Evolutionary conservation across 179 eudicot genomes (phyloP).

Genomic region (Beta corolliflora): DNA sequence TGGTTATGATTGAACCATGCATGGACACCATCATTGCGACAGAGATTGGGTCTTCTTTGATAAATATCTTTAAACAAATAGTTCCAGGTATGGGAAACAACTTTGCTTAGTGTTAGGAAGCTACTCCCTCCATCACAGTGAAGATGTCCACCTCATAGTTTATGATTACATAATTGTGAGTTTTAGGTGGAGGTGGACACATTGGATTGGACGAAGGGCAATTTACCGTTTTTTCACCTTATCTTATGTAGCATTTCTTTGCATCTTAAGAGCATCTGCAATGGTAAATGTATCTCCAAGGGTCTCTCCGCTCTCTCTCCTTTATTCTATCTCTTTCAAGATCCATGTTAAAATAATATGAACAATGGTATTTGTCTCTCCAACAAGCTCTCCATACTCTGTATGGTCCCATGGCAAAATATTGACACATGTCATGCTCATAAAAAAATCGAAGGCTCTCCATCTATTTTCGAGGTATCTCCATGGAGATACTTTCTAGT

Average conservation of each 20-base stretch:
- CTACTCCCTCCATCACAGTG: neutral
- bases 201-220: neutral
- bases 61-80: constrained; percentile 56
- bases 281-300: too few relatives aligned
- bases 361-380: too few relatives aligned
- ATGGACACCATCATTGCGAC: constrained; percentile 41
- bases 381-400: too few relatives aligned
- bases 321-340: too few relatives aligned
- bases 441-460: too few relatives aligned
- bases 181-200: neutral
- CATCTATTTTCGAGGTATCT: too few relatives aligned
- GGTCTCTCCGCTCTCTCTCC: too few relatives aligned
- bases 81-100: constrained; percentile 45
- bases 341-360: too few relatives aligned
- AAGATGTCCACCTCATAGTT: neutral
- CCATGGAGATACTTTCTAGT: too few relatives aligned
- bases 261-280: too few relatives aligned
- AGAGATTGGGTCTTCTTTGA: constrained; percentile 54
- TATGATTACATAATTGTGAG: neutral
- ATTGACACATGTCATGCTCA: too few relatives aligned
- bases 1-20: constrained; percentile 45
- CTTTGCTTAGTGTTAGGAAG: neutral
- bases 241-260: neutral
- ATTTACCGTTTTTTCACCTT: neutral
- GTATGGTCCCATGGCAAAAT: too few relatives aligned